Evolutionary conservation across 805 yeast species (phyloP), one percentile per base, ranked within the genome.

Genomic region (Ogataea haglerorum): DNA sequence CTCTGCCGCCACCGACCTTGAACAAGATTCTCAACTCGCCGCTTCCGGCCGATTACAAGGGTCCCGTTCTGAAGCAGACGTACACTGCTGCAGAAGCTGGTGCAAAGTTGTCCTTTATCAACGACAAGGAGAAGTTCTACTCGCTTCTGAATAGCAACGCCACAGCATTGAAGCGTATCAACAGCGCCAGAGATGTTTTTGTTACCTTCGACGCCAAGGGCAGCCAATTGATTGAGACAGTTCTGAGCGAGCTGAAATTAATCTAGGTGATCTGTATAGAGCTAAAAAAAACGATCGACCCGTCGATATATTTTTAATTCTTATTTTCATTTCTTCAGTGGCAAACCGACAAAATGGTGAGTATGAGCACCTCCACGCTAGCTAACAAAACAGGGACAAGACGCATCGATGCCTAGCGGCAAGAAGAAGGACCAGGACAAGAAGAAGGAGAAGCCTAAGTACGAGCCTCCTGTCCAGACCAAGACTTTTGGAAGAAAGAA

Each of bases 401-500:
- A 60, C 48, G 61, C 65, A 34, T 61, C 65, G 14, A 48, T 57
- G 54, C 63, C 64, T 46, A 51, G 58, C 37, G 62, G 54, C 53
- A 59, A 51, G 46, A 61, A 56, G 56, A 63, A 61, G 44, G 57
- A 60, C 32, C 58, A 52, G 37, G 68, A 64, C 38, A 61, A 62
- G 61, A 82, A 82, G 68, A 80, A 82, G 51, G 86, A 85, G 56
- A 90, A 91, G 67, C 98, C 97, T 58, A 91, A 90, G 72, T 93
- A 91, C 65, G 99, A 93, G 67, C 98, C 99, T 25, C 99, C 99
- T 12, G 97, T 91, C 46, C 95, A 91, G 66, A 83, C 96, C 6
- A 51, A 51, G 35, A 81, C 90, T 51, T 85, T 88, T 57, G 96
- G 96, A 42, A 85, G 87, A 64, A 90, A 88, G 76, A 85, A 86